Evolutionary conservation across 768 basidiomycete genomes (phyloP), one percentile per base, ranked within the genome.

Genomic region (Thelephora ganbajun): DNA sequence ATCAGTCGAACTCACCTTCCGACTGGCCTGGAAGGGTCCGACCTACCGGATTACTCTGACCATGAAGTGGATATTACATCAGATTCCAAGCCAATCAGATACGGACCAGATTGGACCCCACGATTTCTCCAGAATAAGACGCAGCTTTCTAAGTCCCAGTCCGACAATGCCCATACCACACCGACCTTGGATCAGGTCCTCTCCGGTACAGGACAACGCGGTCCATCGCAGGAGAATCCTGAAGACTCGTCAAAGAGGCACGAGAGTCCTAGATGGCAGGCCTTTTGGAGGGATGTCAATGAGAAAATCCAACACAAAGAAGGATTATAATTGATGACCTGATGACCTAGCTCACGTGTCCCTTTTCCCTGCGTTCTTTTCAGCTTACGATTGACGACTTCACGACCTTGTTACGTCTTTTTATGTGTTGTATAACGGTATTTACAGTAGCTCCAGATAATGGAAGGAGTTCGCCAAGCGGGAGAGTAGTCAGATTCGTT

Each of bases 201-300:
- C 11, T 56, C 56, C 1, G 50, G 35, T n/a, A 35, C 45, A 19
- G 48, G 55, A 26, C 41, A 26, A 48, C 5, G 36, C n/a, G 49
- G 36, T n/a, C 11, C 18, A 20, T 43, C 35, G 16, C 49, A 22
- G 43, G 47, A 36, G 44, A 23, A 4, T 45, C 49, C 34, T 26
- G 51, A 45, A 9, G 46, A 36, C 19, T 47, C 50, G 33, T 33
- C 43, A 9, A 44, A 43, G 19, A 48, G 33, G 47, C 36, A 49
- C 11, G 51, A 51, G 11, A 59, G 59, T 0, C 53, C 56, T 22
- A 49, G 59, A n/a, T 74, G 70, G 69, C 63, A 68, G 26, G 62
- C 62, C 1, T 73, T 72, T 53, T 73, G 72, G 71, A 63, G 54
- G 39, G 69, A 71, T 22, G 69, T 73, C 30, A 56, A 59, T 50